phyloP scores from a whole-genome alignment of 306 rosid species.

The Gynostemma pentaphyllum region DNA sequence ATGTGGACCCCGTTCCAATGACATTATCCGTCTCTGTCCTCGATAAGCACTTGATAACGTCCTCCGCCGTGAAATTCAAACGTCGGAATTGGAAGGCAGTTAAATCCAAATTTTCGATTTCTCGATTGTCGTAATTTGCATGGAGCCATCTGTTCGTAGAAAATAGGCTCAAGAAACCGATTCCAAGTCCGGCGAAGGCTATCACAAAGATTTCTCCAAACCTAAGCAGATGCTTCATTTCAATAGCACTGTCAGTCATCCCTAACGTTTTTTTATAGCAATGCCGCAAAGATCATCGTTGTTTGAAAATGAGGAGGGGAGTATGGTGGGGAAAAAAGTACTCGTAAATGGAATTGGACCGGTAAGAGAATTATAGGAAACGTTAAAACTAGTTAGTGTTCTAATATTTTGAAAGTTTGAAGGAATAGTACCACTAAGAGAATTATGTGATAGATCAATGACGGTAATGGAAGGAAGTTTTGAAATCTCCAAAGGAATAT shows the following conservation, averaged over 20 bases:
- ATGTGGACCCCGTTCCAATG: slow-evolving; percentile 83
- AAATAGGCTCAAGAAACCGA: slow-evolving; percentile 61
- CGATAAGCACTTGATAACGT: slow-evolving; percentile 58
- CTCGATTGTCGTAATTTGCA: slow-evolving; percentile 41
- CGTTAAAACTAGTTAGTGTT: slow-evolving; percentile 63
- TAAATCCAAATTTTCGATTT: slow-evolving; percentile 68
- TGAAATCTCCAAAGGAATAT: slow-evolving; percentile 87
- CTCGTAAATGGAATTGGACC: slow-evolving; percentile 76
- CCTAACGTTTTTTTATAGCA: slow-evolving; percentile 45
- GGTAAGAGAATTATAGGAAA: slow-evolving; percentile 57
- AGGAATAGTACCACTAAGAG: slow-evolving; percentile 78
- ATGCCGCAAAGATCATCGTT: slow-evolving; percentile 71
- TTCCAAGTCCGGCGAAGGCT: slow-evolving; percentile 75
- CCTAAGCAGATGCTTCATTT: slow-evolving; percentile 40
- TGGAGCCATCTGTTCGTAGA: slow-evolving; percentile 85
- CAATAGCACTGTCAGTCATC: slow-evolving; percentile 14
- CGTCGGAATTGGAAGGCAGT: slow-evolving; percentile 92
- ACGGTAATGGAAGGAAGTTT: slow-evolving; percentile 61
- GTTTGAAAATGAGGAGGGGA: slow-evolving; percentile 67
- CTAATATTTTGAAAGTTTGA: slow-evolving; percentile 61
- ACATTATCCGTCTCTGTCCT: slow-evolving; percentile 62
- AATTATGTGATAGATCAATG: slow-evolving; percentile 69
- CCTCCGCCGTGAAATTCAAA: slow-evolving; percentile 82
- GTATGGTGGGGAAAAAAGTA: slow-evolving; percentile 39
- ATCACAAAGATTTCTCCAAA: slow-evolving; percentile 81